Evolutionary conservation across 805 yeast species (phyloP).

Genomic region (Starmerella sirachaensis): DNA sequence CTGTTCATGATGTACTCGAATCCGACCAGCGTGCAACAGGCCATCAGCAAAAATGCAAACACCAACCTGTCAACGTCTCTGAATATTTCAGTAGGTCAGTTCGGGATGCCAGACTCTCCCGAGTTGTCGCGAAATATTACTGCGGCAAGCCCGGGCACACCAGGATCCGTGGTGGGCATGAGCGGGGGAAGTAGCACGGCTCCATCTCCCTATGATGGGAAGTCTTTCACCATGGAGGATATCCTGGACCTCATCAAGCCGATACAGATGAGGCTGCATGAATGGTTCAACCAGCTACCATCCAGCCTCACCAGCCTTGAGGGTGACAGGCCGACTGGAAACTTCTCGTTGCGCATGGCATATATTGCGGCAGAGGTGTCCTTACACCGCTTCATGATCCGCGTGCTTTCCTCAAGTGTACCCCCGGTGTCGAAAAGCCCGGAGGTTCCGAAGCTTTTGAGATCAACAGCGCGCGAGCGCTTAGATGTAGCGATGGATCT

Average conservation of each 20-base stretch:
- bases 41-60: conserved; percentile 16
- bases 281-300: conserved; percentile 30
- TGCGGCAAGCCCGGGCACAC: background rate
- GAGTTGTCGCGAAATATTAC: background rate
- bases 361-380: conserved; percentile 86
- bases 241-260: conserved; percentile 63
- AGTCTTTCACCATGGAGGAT: conserved; percentile 37
- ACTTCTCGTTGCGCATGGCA: conserved; percentile 65
- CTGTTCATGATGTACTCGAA: conserved; percentile 19
- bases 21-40: conserved; percentile 14
- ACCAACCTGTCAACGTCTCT: conserved; percentile 1
- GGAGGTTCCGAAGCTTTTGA: conserved; percentile 54
- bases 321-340: conserved; percentile 36
- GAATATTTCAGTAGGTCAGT: background rate
- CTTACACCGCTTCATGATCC: conserved; percentile 48
- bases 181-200: background rate
- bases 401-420: conserved; percentile 24
- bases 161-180: background rate
- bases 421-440: conserved; percentile 33
- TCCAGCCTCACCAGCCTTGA: conserved; percentile 18
- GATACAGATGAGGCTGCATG: conserved; percentile 27
- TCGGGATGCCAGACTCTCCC: no score
- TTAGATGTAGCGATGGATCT: conserved; percentile 72
- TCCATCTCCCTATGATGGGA: conserved; percentile 32
- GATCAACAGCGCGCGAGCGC: conserved; percentile 76